Evolutionary conservation across 139 green algal species (phyloP).

Genomic region (Chlamydomonas applanata): DNA sequence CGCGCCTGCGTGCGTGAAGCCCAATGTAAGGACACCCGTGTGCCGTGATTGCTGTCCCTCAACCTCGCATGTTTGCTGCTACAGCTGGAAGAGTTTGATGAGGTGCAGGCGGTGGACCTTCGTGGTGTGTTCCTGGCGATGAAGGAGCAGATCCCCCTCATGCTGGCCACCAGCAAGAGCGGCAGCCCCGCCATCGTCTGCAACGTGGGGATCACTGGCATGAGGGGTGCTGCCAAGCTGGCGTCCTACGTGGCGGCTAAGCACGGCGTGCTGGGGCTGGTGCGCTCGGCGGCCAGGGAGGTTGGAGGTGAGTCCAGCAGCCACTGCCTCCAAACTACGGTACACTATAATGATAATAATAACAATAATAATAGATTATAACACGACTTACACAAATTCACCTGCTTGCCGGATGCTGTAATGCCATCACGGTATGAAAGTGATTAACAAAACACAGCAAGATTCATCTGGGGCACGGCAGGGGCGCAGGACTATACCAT

Average conservation of each 20-base stretch:
- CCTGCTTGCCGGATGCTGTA: too few species aligned
- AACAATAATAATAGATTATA: too few species aligned
- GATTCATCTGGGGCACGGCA: too few species aligned
- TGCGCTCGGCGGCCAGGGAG: constrained; percentile 6
- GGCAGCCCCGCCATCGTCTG: constrained; percentile 9
- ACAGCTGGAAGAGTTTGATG: too few species aligned
- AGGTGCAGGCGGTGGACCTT: constrained; percentile 11
- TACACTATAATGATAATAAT: too few species aligned
- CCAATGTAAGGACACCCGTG: constrained; percentile 12
- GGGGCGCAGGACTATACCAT: too few species aligned
- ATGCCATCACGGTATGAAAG: too few species aligned
- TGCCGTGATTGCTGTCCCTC: background rate
- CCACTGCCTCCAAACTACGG: too few species aligned
- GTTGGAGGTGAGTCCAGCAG: too few species aligned
- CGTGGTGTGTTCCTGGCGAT: constrained; percentile 16
- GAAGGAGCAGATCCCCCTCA: constrained; percentile 20
- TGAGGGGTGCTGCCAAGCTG: background rate
- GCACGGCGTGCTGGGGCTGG: constrained; percentile 9
- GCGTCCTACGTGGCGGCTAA: constrained; percentile 6
- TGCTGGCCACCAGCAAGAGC: constrained; percentile 8
- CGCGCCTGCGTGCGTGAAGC: background rate
- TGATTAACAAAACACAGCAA: too few species aligned
- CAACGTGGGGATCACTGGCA: background rate
- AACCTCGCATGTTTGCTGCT: too few species aligned
- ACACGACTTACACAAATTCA: too few species aligned